Percentiles rank a stretch among this genome's conserved stretches.
phyloP scores from a whole-genome alignment of 768 basidiomycete genomes.

The Terana coerulea region DNA sequence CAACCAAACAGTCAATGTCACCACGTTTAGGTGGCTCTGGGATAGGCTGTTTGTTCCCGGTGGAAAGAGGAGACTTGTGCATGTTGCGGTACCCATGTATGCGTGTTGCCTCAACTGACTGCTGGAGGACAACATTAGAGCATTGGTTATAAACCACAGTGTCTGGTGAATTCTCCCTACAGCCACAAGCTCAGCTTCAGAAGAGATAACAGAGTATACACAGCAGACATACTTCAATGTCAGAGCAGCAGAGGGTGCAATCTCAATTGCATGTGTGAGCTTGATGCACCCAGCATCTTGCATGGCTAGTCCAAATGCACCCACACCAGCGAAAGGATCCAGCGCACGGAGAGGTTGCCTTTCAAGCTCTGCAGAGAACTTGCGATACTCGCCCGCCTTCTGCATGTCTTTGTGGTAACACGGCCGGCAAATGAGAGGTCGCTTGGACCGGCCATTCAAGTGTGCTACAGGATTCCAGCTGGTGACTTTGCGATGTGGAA shows the following conservation, averaged over 20 bases:
- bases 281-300: slow-evolving; percentile 50
- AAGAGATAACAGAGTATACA: background rate
- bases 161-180: slow-evolving; percentile 49
- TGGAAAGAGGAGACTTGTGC: slow-evolving; percentile 25
- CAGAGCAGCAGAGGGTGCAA: slow-evolving; percentile 68
- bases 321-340: slow-evolving; percentile 44
- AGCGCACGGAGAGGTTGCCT: slow-evolving; percentile 29
- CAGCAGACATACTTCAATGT: slow-evolving; percentile 51
- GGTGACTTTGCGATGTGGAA: slow-evolving; percentile 36
- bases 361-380: slow-evolving; percentile 29
- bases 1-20: slow-evolving; percentile 57
- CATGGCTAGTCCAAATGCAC: slow-evolving; percentile 62
- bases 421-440: slow-evolving; percentile 33
- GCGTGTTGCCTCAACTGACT: slow-evolving; percentile 42
- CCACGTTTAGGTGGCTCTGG: slow-evolving; percentile 46
- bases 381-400: slow-evolving; percentile 28
- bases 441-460: slow-evolving; percentile 30
- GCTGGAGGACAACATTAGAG: slow-evolving; percentile 56
- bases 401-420: slow-evolving; percentile 36
- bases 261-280: slow-evolving; percentile 66
- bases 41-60: slow-evolving; percentile 35
- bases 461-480: slow-evolving; percentile 35
- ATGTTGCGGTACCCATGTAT: slow-evolving; percentile 15
- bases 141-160: slow-evolving; percentile 68
- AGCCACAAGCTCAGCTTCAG: background rate